A percentile compares a stretch with the other conserved stretches of the same genome.
These are phyloP conservation scores for Aspergillus baeticus DNA, from an alignment of 495 filamentous ascomycete genomes.

Conservation along the genomic window DNA sequence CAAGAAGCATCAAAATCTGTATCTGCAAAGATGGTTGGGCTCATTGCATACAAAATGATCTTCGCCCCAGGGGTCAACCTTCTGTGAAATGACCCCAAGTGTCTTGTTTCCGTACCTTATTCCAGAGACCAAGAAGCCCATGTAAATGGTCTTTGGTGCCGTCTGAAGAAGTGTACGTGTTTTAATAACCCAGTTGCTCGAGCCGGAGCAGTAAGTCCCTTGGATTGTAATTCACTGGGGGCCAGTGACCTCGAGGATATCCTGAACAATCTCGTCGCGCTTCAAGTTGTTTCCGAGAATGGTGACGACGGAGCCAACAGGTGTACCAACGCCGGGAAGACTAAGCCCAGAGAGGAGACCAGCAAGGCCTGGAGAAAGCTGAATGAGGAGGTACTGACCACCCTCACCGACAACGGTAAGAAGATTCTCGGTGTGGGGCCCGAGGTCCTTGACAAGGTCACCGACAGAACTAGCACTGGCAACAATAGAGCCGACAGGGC, in stretches of 20 bases:
- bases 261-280: constrained; percentile 5
- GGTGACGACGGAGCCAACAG: constrained; percentile 36
- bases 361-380: constrained; percentile 33
- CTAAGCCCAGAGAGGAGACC: constrained; percentile 37
- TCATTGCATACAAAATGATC: too few species aligned
- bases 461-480: constrained; percentile 31
- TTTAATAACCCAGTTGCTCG: too few species aligned
- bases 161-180: too few species aligned
- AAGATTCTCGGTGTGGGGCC: constrained; percentile 28
- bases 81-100: too few species aligned
- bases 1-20: too few species aligned
- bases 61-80: too few species aligned
- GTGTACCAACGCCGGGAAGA: constrained; percentile 30
- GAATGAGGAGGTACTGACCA: constrained; percentile 34
- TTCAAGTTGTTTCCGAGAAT: constrained; percentile 36
- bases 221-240: too few species aligned
- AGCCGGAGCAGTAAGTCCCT: too few species aligned
- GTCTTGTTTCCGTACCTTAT: too few species aligned
- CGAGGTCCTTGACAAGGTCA: constrained; percentile 38
- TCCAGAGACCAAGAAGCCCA: too few species aligned
- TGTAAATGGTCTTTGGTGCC: too few species aligned
- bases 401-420: constrained; percentile 35
- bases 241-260: constrained; percentile 32
- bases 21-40: too few species aligned
- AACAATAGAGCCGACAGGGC: constrained; percentile 29